Evolutionary conservation across 768 basidiomycete genomes (phyloP), one percentile per base, ranked within the genome.

Genomic region (Russula abietina): DNA sequence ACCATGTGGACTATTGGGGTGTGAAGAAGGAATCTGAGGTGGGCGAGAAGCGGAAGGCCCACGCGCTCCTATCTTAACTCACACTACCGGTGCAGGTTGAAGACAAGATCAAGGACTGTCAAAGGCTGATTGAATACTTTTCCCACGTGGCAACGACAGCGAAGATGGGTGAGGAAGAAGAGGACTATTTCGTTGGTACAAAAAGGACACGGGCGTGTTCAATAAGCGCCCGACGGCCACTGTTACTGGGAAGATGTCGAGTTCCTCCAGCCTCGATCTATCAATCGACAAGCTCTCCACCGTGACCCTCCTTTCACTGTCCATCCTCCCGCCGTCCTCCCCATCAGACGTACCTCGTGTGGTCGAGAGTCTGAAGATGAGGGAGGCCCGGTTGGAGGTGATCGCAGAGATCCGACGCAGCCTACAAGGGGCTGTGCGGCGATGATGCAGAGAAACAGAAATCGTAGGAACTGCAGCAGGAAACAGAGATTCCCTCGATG

Each of bases 71-170:
- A 30, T 30, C 30, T 30, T 30, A 30, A 30, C 30, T 30, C 30
- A 30, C 30, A 30, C 30, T 30, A 30, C 36, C 12, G 36, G 12
- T 36, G 12, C 3, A 36, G 12, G 5, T 36, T 12, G 36, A 93
- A 89, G 78, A 88, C 57, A 85, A 98, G 73, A 94, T 99, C 69
- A 92, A 98, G 77, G 97, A 98, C 73, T 97, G 94, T 77, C 88
- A 91, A 71, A 95, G 89, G 4, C 84, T 97, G 67, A 87, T 96
- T 71, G 89, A 93, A 73, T 85, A 80, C 71, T 85, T 97, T 75
- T 85, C 82, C 17, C 88, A 88, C 26, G 89, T 87, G 73, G 74
- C 76, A 49, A 73, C 4, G 36, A 4, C 36, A 36, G 36, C 36
- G 36, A 99, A 98, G 83, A 97, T 97, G 79, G 88, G 85, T 38